Percentiles rank a stretch among this genome's conserved stretches.
Evolutionary conservation across 495 filamentous ascomycete species (phyloP).

Genomic region (Hyaloscypha finlandica): DNA sequence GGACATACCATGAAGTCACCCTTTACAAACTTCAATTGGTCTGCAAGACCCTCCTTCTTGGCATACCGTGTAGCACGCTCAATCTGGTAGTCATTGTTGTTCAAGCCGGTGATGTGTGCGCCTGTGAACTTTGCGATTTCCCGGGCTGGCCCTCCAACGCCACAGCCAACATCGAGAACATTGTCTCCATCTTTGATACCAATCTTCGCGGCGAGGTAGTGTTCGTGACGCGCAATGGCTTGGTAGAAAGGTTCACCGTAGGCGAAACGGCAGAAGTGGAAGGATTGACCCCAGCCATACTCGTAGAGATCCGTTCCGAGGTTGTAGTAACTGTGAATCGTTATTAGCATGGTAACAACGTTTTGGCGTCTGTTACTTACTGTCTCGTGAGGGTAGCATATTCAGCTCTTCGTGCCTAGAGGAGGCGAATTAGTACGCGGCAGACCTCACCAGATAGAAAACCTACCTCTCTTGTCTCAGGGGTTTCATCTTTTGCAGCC

Average conservation of each 20-base stretch:
- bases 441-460: not conserved
- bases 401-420: slow-evolving; percentile 76
- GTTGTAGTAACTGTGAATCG: slow-evolving; percentile 82
- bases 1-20: slow-evolving; percentile 89
- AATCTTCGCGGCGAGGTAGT: slow-evolving; percentile 93
- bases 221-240: slow-evolving; percentile 96
- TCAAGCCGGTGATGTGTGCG: slow-evolving; percentile 85
- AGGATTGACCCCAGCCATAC: slow-evolving; percentile 91
- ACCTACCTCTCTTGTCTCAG: slow-evolving; percentile 72
- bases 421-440: slow-evolving; percentile 21
- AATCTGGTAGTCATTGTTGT: slow-evolving; percentile 99
- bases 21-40: slow-evolving; percentile 88
- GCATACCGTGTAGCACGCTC: slow-evolving; percentile 89
- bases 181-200: slow-evolving; percentile 83
- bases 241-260: slow-evolving; percentile 85
- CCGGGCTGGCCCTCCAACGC: slow-evolving; percentile 94
- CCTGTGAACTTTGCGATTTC: slow-evolving; percentile 97
- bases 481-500: slow-evolving; percentile 76
- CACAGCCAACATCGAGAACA: slow-evolving; percentile 96
- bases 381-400: slow-evolving; percentile 96
- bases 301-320: slow-evolving; percentile 97
- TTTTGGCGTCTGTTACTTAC: slow-evolving; percentile 69
- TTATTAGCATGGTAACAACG: slow-evolving; percentile 2
- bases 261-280: slow-evolving; percentile 98
- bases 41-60: slow-evolving; percentile 72